Evolutionary conservation across 2,329 filamentous ascomycete genomes (phyloP).

Genomic region (Alternaria burnsii): DNA sequence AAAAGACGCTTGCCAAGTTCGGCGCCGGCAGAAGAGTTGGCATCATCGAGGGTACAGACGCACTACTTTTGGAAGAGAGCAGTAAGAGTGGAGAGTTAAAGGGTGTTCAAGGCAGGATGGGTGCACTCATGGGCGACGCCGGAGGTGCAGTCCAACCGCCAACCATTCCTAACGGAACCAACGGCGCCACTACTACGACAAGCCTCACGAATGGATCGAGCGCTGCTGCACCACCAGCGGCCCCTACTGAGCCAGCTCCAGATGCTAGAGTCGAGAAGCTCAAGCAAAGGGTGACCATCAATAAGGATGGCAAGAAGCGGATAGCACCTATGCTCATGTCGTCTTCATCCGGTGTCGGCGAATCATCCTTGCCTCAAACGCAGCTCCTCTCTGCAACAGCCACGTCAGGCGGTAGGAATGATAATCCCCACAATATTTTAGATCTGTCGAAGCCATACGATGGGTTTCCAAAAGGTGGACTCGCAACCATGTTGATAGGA

Average conservation of each 20-base stretch:
- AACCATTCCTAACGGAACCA: conserved; percentile 65
- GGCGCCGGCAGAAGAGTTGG: conserved; percentile 89
- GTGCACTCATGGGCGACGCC: conserved; percentile 93
- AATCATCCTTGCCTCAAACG: conserved; percentile 88
- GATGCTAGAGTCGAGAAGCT: conserved; percentile 73
- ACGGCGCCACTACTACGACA: conserved; percentile 57
- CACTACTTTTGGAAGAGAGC: conserved; percentile 84
- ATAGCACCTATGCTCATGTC: conserved; percentile 87
- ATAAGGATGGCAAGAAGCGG: conserved; percentile 96
- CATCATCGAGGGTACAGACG: conserved; percentile 91
- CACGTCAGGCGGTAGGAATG: conserved; percentile 68
- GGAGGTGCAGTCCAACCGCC: conserved; percentile 57
- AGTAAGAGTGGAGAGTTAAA: conserved; percentile 91
- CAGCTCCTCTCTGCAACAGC: conserved; percentile 81
- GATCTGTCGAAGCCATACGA: conserved; percentile 95
- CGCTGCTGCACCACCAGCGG: conserved; percentile 43
- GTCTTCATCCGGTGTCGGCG: conserved; percentile 84
- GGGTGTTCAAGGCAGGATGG: conserved; percentile 94
- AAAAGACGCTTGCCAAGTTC: conserved; percentile 91
- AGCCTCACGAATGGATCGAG: conserved; percentile 57
- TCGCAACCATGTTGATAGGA: conserved; percentile 84
- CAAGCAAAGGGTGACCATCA: conserved; percentile 92
- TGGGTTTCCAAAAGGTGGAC: conserved; percentile 86
- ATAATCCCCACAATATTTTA: conserved; percentile 80
- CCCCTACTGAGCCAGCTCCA: conserved; percentile 38